Conservation (phyloP, 1,284 basidiomycete species). For the Trichosporon faecale region DNA sequence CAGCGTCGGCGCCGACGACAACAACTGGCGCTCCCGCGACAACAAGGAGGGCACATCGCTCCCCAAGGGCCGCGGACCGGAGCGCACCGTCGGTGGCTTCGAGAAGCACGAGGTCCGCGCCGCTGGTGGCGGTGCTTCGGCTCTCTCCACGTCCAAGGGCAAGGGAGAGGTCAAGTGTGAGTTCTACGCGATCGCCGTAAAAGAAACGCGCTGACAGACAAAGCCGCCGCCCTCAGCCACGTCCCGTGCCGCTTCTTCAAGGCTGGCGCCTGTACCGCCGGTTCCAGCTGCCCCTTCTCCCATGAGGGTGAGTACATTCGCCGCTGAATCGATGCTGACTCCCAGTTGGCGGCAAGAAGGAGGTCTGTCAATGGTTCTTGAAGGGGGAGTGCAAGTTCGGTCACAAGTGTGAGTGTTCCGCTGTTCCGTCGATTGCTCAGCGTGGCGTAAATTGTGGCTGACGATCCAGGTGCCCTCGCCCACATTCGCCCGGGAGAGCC, state of each 20-base stretch:
- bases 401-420: constrained; percentile 69
- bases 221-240: constrained; percentile 64
- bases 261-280: constrained; percentile 87
- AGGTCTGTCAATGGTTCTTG: constrained; percentile 86
- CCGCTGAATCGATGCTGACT: not conserved
- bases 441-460: constrained; percentile 2
- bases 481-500: constrained; percentile 91
- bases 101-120: constrained; percentile 36
- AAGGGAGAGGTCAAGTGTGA: constrained; percentile 22
- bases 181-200: not conserved
- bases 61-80: constrained; percentile 26
- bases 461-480: constrained; percentile 64
- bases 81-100: constrained; percentile 39
- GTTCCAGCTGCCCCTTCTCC: constrained; percentile 92
- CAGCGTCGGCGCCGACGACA: constrained; percentile 22
- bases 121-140: constrained; percentile 12
- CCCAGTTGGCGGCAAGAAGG: constrained; percentile 73
- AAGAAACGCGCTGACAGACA: not conserved
- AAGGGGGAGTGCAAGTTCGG: constrained; percentile 93
- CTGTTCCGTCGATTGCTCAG: not conserved
- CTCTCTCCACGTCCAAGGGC: constrained; percentile 24
- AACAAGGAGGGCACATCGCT: constrained; percentile 16
- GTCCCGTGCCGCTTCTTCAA: constrained; percentile 99
- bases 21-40: constrained; percentile 30
- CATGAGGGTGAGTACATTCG: constrained; percentile 55